Evolutionary conservation across 768 basidiomycete genomes (phyloP), one percentile per base, ranked within the genome.

Genomic region (Podaxis rugospora): DNA sequence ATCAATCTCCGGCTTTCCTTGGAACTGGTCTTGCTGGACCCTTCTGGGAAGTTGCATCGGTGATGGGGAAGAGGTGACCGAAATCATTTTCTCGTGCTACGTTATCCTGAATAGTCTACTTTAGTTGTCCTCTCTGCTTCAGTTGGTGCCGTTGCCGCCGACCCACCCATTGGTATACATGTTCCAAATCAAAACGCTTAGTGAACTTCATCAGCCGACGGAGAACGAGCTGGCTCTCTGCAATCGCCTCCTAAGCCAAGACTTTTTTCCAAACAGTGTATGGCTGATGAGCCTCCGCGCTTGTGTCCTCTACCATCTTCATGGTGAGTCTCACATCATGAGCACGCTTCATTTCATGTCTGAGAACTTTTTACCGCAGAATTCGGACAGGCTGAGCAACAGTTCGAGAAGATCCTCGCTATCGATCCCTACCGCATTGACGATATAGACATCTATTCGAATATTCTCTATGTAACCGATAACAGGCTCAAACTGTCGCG

Each of bases 1-100:
- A 36, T 95, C 93, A 11, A 87, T 96, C 46, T 79, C 81, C 39
- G 80, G 80, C 4, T 92, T 88, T 67, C 89, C 91, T 11, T 98
- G 92, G 87, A 98, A 98, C 69, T 98, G 95, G 95, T 90, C 91
- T 27, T 78, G 86, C n/a, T 98, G 95, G 95, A 76, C 83, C 6
- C 80, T 93, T 46, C 78, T 98, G n/a, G 82, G 83, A 2, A 85
- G 84, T 56, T 90, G 91, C 68, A 81, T 95, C 35, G 83, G 84
- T 13, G 92, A 94, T 63, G 86, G 85, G 14, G 92, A 94, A 75
- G 93, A 96, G 87, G 95, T 95, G 42, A 61, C 16, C 23, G 36
- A 23, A 37, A 49, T 16, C 28, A 7, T 18, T 36, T 54, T 32
- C 46, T 7, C 5, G 32, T n/a, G 55, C 55, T 44, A 51, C 54